Conservation (phyloP, 129 eudicot genomes). For the Silybum marianum region DNA sequence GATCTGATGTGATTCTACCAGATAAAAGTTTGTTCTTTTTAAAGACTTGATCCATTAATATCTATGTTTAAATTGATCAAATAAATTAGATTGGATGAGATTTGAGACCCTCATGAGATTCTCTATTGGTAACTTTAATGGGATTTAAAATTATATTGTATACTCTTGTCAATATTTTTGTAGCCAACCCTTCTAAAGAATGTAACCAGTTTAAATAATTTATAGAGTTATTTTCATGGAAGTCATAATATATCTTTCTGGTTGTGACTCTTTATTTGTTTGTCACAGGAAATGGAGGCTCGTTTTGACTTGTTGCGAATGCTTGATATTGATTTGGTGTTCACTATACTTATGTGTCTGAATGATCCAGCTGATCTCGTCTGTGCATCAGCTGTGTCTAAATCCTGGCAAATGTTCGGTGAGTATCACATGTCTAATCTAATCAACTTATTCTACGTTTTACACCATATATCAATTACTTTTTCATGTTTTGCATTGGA, state of each 20-base stretch:
- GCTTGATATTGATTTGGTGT: no score
- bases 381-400: no score
- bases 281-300: background rate
- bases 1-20: background rate
- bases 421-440: constrained; percentile 13
- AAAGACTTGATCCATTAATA: background rate
- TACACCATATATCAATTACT: background rate
- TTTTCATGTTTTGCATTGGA: background rate
- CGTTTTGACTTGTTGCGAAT: no score
- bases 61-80: background rate
- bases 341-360: no score
- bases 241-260: no score
- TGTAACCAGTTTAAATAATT: no score
- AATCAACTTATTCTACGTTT: background rate
- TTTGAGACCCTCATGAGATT: background rate
- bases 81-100: background rate
- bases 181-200: no score
- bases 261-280: background rate
- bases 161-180: background rate
- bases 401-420: constrained; percentile 57
- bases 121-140: background rate
- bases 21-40: background rate
- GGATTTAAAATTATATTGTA: background rate
- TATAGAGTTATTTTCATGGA: no score
- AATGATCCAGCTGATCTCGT: no score